phyloP scores from a whole-genome alignment of 345 rosid genomes.

The Eucalyptus pauciflora region DNA sequence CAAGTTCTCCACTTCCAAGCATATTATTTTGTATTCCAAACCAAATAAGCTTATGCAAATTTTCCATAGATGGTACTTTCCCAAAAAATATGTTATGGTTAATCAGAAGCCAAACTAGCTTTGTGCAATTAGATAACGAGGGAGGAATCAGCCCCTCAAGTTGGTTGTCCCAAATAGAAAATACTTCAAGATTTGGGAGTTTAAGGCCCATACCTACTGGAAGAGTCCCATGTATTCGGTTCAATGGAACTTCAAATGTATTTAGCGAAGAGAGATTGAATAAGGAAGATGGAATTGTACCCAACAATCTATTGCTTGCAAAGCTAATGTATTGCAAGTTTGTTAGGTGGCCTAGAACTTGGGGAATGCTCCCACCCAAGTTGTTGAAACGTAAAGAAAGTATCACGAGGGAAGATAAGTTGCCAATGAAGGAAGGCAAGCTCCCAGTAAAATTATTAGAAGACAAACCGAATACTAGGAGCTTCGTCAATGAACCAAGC shows the following conservation, averaged over 20 bases:
- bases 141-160: too few species aligned
- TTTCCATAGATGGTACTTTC: too few species aligned
- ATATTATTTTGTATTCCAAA: fast-evolving
- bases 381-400: fast-evolving
- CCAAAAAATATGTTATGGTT: too few species aligned
- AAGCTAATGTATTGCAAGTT: fast-evolving
- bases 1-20: too few species aligned
- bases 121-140: too few species aligned
- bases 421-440: not conserved
- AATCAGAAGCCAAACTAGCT: fast-evolving
- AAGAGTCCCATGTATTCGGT: not conserved
- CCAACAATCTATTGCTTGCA: fast-evolving
- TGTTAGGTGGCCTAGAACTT: not conserved
- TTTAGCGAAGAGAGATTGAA: not conserved
- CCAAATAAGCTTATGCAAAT: too few species aligned
- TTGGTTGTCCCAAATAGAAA: too few species aligned
- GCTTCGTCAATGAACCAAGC: not conserved
- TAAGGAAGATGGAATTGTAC: not conserved
- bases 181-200: too few species aligned
- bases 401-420: fast-evolving
- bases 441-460: fast-evolving
- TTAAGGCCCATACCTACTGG: too few species aligned
- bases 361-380: not conserved
- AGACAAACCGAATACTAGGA: fast-evolving
- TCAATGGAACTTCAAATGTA: fast-evolving